A percentile compares a stretch with the other conserved stretches of the same genome.
Conservation (phyloP, 1,284 basidiomycete genomes). For the Termitomyces sp. region DNA sequence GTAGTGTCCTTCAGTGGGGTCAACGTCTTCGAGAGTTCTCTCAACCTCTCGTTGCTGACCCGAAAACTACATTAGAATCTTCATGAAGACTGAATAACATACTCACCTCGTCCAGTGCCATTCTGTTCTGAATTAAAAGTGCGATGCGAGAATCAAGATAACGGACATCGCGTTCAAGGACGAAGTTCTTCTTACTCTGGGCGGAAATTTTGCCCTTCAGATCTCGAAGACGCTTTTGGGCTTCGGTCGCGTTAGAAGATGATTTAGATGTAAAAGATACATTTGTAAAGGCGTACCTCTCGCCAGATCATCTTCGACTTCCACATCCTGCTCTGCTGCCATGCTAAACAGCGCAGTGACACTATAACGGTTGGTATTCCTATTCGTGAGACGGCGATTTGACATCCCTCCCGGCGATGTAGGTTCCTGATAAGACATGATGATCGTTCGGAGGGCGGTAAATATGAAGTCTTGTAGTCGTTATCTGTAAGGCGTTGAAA, state of each 20-base stretch:
- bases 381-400: slow-evolving; percentile 72
- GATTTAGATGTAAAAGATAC: slow-evolving; percentile 1
- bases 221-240: slow-evolving; percentile 93
- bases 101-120: slow-evolving; percentile 91
- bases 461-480: slow-evolving; percentile 14
- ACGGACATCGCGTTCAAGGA: slow-evolving; percentile 95
- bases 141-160: slow-evolving; percentile 98
- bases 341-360: slow-evolving; percentile 96
- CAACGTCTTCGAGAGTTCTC: slow-evolving; percentile 91
- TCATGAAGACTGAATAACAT: slow-evolving; percentile 2
- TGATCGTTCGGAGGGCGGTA: slow-evolving; percentile 17
- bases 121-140: slow-evolving; percentile 95
- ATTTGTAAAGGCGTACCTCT: slow-evolving; percentile 56
- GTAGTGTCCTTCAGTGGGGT: slow-evolving; percentile 83
- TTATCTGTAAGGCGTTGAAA: slow-evolving; percentile 14
- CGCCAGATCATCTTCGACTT: slow-evolving; percentile 96
- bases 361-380: slow-evolving; percentile 95
- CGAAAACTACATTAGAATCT: not conserved
- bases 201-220: slow-evolving; percentile 97
- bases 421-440: slow-evolving; percentile 66
- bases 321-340: slow-evolving; percentile 98
- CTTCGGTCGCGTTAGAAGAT: slow-evolving; percentile 32
- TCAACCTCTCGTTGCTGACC: slow-evolving; percentile 87
- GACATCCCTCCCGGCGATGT: slow-evolving; percentile 60
- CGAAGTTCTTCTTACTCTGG: slow-evolving; percentile 99